Evolutionary conservation across 2,329 filamentous ascomycete species (phyloP).

Genomic region (Tolypocladium sp.): DNA sequence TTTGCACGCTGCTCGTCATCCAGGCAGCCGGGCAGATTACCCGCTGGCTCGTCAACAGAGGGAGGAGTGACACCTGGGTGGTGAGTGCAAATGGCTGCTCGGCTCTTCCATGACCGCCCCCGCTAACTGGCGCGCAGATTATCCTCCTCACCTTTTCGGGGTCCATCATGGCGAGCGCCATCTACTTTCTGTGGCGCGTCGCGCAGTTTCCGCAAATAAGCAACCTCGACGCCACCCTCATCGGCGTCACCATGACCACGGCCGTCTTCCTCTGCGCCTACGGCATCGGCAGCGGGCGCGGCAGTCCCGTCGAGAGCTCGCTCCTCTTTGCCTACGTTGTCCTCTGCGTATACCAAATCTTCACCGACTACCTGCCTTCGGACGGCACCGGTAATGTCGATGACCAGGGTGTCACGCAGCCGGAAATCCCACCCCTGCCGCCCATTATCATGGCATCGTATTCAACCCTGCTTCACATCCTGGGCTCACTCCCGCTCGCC

Average conservation of each 20-base stretch:
- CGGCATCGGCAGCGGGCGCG: constrained; percentile 87
- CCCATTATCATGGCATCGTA: constrained; percentile 98
- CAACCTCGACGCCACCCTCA: constrained; percentile 85
- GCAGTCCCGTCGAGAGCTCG: constrained; percentile 91
- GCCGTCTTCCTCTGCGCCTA: constrained; percentile 88
- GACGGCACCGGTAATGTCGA: constrained; percentile 48
- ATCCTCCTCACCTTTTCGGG: constrained; percentile 79
- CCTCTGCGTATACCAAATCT: constrained; percentile 98
- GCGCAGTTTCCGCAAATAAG: constrained; percentile 88
- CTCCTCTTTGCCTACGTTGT: constrained; percentile 94
- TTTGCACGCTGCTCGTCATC: constrained; percentile 92
- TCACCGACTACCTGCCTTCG: constrained; percentile 92
- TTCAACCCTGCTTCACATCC: constrained; percentile 75
- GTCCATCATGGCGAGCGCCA: constrained; percentile 82
- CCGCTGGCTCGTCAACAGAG: constrained; percentile 86
- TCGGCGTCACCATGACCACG: constrained; percentile 86
- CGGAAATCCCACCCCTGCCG: constrained; percentile 92
- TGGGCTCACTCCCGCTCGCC: constrained; percentile 74
- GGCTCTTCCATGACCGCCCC: neutral
- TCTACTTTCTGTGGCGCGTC: constrained; percentile 95
- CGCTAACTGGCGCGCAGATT: constrained; percentile 55
- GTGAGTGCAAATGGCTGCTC: constrained; percentile 39
- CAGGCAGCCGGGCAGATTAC: constrained; percentile 93
- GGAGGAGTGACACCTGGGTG: constrained; percentile 94
- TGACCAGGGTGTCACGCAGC: constrained; percentile 45